These are phyloP conservation scores for Monosporozyma solicola DNA, from an alignment of 805 yeast genomes.

Conservation along the genomic window DNA sequence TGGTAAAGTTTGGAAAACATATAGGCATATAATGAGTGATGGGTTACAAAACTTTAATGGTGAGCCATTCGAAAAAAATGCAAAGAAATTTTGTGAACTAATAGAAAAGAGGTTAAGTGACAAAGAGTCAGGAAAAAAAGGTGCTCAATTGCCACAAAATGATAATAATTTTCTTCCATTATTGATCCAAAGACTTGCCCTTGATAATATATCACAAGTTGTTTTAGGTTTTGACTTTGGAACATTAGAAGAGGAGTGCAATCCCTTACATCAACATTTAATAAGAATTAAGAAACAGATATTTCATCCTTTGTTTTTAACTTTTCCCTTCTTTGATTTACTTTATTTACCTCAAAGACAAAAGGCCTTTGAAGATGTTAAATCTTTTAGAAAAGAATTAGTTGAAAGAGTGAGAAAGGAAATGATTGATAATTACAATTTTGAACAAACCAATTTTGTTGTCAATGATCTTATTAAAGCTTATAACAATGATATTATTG, in stretches of 20 bases:
- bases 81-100: conserved; percentile 27
- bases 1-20: conserved; percentile 42
- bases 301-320: conserved; percentile 45
- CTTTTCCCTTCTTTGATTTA: conserved; percentile 45
- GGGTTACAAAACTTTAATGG: conserved; percentile 43
- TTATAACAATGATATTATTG: conserved; percentile 30
- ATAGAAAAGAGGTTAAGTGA: conserved; percentile 12
- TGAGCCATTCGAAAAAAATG: conserved; percentile 33
- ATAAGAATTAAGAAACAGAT: conserved; percentile 41
- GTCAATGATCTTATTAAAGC: conserved; percentile 37
- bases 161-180: conserved; percentile 15
- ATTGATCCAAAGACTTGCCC: conserved; percentile 37
- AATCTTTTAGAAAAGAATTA: conserved; percentile 33
- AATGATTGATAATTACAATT: conserved; percentile 24
- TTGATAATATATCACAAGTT: conserved; percentile 43
- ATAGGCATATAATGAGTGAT: conserved; percentile 37
- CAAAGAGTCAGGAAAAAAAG: conserved; percentile 12
- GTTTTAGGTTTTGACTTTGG: conserved; percentile 43
- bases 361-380: conserved; percentile 37
- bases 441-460: conserved; percentile 31
- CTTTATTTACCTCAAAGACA: conserved; percentile 41
- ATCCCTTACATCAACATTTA: conserved; percentile 34
- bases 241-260: conserved; percentile 27
- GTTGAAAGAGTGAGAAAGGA: conserved; percentile 29
- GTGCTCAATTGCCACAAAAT: conserved; percentile 4